Base-by-base conservation (phyloP, 441 rosid genomes). In the Erodium texanum region DNA sequence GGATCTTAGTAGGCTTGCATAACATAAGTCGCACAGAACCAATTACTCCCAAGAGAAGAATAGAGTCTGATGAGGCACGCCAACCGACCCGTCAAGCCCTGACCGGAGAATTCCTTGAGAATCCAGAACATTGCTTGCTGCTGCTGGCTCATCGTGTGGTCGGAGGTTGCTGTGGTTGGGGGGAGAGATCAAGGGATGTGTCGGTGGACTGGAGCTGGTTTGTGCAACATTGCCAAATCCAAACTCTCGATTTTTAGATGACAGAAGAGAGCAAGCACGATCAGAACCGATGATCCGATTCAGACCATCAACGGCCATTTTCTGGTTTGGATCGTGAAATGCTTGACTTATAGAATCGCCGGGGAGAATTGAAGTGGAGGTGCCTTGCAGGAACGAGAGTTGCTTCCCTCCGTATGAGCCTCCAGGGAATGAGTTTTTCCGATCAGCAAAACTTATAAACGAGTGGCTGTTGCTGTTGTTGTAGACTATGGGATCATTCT, bases 241-340 rank as follows among this genome's bases (percentile, higher is more conserved):
- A 63, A 80, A 71, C 66, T 73, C 85, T 64, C 71, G 72, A 65
- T 79, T 78, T 66, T 76, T 76, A 32, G 84, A 64, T 23, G 96
- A 89, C 96, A 89, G 96, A 89, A 89, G 96, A 89, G 92, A 87
- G 92, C 79, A 89, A 89, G 88, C 96, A 84, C 86, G 68, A 66
- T 71, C 71, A 16, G 82, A 71, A 67, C 77, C 54, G 18, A 75
- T 27, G 36, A 50, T 75, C 69, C 67, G 78, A 54, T 75, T 10
- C 9, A 34, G 5, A 34, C 38, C 38, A 34, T 34, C 38, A 34
- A 34, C 70, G 71, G 74, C 79, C 61, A 75, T 67, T 78, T 79
- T 81, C 68, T 66, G 82, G 77, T 68, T 73, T 59, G 75, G 48
- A 64, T 73, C 65, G 0, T 75, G 67, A 59, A 64, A 70, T 10